Evolutionary conservation across 805 yeast genomes (phyloP), one percentile per base, ranked within the genome.

Genomic region (Metschnikowia peoriensis): DNA sequence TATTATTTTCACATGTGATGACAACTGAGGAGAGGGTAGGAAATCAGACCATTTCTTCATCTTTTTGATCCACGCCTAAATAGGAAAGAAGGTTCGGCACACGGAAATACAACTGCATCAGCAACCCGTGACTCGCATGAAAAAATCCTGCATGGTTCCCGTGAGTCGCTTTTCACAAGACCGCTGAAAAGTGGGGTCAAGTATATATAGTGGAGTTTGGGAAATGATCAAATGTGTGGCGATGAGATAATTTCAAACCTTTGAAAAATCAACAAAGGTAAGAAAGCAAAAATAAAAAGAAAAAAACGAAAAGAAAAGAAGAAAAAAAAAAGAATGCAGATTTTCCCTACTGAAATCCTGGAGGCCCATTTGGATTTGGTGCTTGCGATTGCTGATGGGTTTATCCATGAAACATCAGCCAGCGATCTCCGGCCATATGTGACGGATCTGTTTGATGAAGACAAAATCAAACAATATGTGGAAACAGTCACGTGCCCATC

Each of bases 331-430:
- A 17, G 28, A 12, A 55, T 44, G 54, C 46, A 47, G 43, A 28
- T 50, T 4, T 22, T 57, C 22, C 51, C 57, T 7, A 51, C 53
- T 15, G 55, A 59, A 29, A 61, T 58, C n/a, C 50, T 54, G 34
- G 66, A 61, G 41, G 27, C 51, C 12, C 69, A 71, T 44, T 42
- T 70, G 41, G 72, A 66, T 8, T 58, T 65, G 12, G 59, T 72
- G 34, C 50, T 66, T 22, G 56, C 62, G 12, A 53, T 73, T 39
- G 62, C 71, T 5, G 79, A 75, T 59, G 75, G 69, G 5, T 47
- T 72, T 15, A 49, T 72, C 49, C 72, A 67, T 49, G 73, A 69
- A 28, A 62, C 69, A 1, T 53, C 66, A 4, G 66, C 71, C 4
- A 69, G 66, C 1, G 49, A 47, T 14, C 56, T 73, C 29, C 61